These are phyloP conservation scores for Pseudogymnoascus sp. DNA, from an alignment of 2,329 filamentous ascomycete species.

Conservation along the genomic window DNA sequence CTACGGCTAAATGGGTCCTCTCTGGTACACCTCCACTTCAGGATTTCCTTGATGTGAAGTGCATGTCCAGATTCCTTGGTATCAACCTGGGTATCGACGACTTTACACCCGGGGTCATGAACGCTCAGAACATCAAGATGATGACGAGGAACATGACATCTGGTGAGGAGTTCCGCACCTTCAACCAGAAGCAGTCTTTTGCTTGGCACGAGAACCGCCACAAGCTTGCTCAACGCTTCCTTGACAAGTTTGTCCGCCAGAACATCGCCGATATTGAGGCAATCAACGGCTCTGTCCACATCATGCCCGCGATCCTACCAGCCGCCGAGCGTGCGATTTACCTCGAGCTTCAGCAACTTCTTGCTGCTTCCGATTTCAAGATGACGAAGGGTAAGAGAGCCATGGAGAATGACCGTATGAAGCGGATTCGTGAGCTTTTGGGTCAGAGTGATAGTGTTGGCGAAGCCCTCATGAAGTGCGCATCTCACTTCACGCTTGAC, in stretches of 20 bases:
- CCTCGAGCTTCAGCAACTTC: slow-evolving; percentile 45
- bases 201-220: slow-evolving; percentile 47
- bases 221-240: slow-evolving; percentile 45
- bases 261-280: slow-evolving; percentile 38
- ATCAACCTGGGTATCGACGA: slow-evolving; percentile 49
- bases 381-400: slow-evolving; percentile 30
- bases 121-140: slow-evolving; percentile 38
- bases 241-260: slow-evolving; percentile 35
- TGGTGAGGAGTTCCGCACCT: slow-evolving; percentile 50
- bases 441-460: slow-evolving; percentile 40
- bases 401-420: slow-evolving; percentile 31
- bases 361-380: slow-evolving; percentile 43
- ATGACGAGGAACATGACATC: slow-evolving; percentile 37
- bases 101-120: slow-evolving; percentile 35
- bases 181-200: slow-evolving; percentile 40
- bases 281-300: slow-evolving; percentile 37
- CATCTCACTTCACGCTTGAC: slow-evolving; percentile 31
- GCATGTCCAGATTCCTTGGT: slow-evolving; percentile 49
- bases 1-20: slow-evolving; percentile 44
- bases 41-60: slow-evolving; percentile 52
- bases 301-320: slow-evolving; percentile 38
- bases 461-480: slow-evolving; percentile 46
- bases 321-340: slow-evolving; percentile 46
- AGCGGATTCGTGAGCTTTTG: slow-evolving; percentile 39
- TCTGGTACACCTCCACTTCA: slow-evolving; percentile 55